Evolutionary conservation across 306 rosid species (phyloP), one percentile per base, ranked within the genome.

Genomic region (Cicer judaicum): DNA sequence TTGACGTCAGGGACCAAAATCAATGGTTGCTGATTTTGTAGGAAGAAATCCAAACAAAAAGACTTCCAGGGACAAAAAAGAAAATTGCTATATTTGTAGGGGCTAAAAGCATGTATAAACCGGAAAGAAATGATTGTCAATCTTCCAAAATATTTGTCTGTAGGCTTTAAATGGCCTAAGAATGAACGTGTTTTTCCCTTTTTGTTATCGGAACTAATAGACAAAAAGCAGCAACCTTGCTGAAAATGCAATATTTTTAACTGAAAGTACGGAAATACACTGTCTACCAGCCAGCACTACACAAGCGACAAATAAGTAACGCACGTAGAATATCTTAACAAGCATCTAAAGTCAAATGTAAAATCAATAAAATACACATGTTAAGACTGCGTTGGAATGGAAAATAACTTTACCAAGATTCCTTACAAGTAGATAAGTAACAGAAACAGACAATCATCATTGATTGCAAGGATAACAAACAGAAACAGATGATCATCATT

Each of bases 381-480:
- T 80, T 15, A 69, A 60, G 39, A 73, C 42, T 38, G 49, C 52
- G 24, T 13, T 39, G 36, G 60, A 55, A 68, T 12, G 65, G 47
- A 76, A 83, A 79, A 44, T 6, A 75, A 56, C 19, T 10, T 47
- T 21, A 63, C 16, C 60, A 73, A 55, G 73, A 49, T 73, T 82
- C 53, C 36, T 3, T 49, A 59, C 43, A 72, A 50, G 14, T 34
- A 6, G 54, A 29, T 63, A 34, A 54, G 36, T 69, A 21, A 21
- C 24, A 21, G 24, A 21, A 21, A 21, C 24, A 21, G 24, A 2
- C 24, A 2, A 21, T 1, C 24, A 70, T 72, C 52, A 66, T 69
- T 52, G 56, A 18, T 80, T 73, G 72, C 55, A 56, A 69, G 8
- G 21, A 19, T 69, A 50, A 66, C 24, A 0, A 21, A 21, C 24